phyloP scores from a whole-genome alignment of 2,329 filamentous ascomycete genomes.

The Botrytis byssoidea region DNA sequence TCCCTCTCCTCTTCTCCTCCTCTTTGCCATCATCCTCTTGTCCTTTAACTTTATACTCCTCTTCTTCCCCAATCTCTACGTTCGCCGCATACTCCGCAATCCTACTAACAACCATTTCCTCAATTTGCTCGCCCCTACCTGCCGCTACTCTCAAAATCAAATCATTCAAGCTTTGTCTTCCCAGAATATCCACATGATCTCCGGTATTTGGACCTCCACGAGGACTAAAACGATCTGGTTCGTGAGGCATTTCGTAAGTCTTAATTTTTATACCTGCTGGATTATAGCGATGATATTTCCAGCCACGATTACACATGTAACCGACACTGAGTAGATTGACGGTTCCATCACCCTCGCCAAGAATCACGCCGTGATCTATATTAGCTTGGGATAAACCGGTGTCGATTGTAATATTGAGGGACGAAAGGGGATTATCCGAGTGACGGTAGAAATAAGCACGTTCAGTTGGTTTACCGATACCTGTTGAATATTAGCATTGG shows the following conservation, averaged over 20 bases:
- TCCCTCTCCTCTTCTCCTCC: background rate
- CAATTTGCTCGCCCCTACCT: conserved; percentile 76
- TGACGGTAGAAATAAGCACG: conserved; percentile 85
- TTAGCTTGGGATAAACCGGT: conserved; percentile 58
- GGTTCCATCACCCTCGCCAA: conserved; percentile 95
- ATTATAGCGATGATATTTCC: conserved; percentile 92
- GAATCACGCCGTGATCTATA: conserved; percentile 84
- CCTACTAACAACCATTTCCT: conserved; percentile 74
- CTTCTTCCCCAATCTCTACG: conserved; percentile 61
- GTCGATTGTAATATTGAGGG: conserved; percentile 73
- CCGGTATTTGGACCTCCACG: conserved; percentile 69
- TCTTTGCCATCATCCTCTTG: conserved; percentile 51
- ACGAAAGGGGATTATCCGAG: conserved; percentile 62
- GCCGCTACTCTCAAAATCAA: conserved; percentile 83
- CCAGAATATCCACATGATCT: conserved; percentile 95
- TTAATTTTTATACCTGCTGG: conserved; percentile 78
- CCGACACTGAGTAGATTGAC: conserved; percentile 89
- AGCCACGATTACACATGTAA: conserved; percentile 96
- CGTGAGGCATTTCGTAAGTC: conserved; percentile 93
- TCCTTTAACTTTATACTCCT: conserved; percentile 22
- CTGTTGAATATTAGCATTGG: conserved; percentile 26
- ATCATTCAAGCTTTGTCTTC: conserved; percentile 85
- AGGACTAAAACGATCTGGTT: conserved; percentile 88
- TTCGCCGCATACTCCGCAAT: conserved; percentile 80
- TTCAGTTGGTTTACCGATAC: conserved; percentile 89